Base-by-base conservation (phyloP, 805 yeast species). In the Suhomyces sp. region DNA sequence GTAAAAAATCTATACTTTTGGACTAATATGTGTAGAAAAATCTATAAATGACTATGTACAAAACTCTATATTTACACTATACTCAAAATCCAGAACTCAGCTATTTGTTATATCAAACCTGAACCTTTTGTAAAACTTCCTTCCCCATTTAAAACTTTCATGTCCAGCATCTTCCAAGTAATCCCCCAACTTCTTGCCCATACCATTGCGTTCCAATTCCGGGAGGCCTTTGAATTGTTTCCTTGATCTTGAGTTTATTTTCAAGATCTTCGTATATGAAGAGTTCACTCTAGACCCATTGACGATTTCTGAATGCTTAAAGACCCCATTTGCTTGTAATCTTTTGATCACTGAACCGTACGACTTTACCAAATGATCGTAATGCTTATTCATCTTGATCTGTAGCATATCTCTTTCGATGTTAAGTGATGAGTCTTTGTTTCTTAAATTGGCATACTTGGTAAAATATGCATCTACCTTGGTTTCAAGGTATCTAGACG, bases 261-360 rank as follows among this genome's bases (percentile, higher is more conserved):
- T 14, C 17, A 25, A 13, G 17, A 12, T 8, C 8, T 25, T 5
- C 7, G 7, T 8, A 13, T 25, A 25, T 6, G 16, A 14, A 4
- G 13, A 9, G 7, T 7, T n/a, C 27, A 4, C 25, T 17, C 24
- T 38, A 40, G 8, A 20, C 11, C 39, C 18, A 35, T 48, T 48
- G 28, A 58, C 56, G 4, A 68, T 36, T 31, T 65, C 68, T 3
- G 65, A 56, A 42, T 67, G 73, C 40, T 57, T 51, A 35, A 53
- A 50, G 3, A 65, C 56, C 4, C 45, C 26, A 9, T 57, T 50
- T 6, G 38, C 25, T 9, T 46, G 35, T 28, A 63, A 36, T 4
- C 13, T 19, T 6, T 35, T 30, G 10, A 52, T 29, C 6, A 59
- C 33, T 9, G 27, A 15, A 6, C 40, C 33, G 29, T 47, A 50